Evolutionary conservation across 2,329 filamentous ascomycete species (phyloP).

Genomic region (Remersonia thermophila): DNA sequence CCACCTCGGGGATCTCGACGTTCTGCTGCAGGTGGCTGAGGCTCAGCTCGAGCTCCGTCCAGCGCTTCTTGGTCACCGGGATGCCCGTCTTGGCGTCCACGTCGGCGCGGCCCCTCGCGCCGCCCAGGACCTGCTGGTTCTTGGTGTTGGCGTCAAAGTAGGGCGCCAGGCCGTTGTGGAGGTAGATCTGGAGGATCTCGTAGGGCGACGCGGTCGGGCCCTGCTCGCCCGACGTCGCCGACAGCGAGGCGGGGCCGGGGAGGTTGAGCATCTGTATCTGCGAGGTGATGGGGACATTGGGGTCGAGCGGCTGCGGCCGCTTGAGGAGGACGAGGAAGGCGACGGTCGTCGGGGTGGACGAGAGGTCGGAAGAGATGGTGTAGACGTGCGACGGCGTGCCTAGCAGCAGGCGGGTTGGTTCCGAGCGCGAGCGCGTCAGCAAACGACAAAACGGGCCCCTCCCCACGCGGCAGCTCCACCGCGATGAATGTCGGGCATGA

Average conservation of each 20-base stretch:
- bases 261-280: conserved; percentile 92
- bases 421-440: conserved; percentile 19
- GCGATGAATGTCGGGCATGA: too few relatives aligned
- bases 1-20: conserved; percentile 89
- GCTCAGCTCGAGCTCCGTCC: conserved; percentile 86
- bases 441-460: too few relatives aligned
- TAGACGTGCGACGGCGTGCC: conserved; percentile 50
- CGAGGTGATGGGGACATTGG: conserved; percentile 64
- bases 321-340: conserved; percentile 85
- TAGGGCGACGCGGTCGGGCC: conserved; percentile 68
- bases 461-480: too few relatives aligned
- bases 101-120: conserved; percentile 62
- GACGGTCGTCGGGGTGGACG: conserved; percentile 64
- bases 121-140: conserved; percentile 55
- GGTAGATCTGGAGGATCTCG: conserved; percentile 81
- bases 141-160: conserved; percentile 97
- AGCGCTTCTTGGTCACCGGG: conserved; percentile 91
- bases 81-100: conserved; percentile 89
- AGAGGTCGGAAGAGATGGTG: conserved; percentile 69
- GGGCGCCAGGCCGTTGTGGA: conserved; percentile 83
- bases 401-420: too few relatives aligned
- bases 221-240: conserved; percentile 55
- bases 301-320: conserved; percentile 76
- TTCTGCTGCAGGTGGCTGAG: conserved; percentile 91
- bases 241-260: conserved; percentile 64